Conservation (phyloP, 2,329 filamentous ascomycete genomes). For the Monosporascus sp. region DNA sequence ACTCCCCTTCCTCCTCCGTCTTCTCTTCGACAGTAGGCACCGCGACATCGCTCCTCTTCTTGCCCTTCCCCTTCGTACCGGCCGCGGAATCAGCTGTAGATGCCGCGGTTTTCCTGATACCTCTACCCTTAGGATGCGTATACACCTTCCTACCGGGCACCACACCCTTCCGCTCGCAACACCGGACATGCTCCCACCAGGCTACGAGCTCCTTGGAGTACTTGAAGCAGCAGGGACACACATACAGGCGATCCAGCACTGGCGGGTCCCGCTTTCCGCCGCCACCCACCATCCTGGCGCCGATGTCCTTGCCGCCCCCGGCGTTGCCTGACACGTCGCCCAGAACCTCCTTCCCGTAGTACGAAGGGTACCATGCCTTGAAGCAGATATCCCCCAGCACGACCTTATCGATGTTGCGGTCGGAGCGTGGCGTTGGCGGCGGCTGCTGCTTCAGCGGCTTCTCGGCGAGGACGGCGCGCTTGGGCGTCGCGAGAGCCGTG, state of each 20-base stretch:
- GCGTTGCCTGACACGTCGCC: slow-evolving; percentile 39
- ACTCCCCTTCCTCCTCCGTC: slow-evolving; percentile 62
- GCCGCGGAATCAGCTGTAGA: slow-evolving; percentile 24
- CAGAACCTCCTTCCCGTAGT: slow-evolving; percentile 71
- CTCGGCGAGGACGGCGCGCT: slow-evolving; percentile 16
- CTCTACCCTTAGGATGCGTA: slow-evolving; percentile 46
- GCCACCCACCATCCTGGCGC: slow-evolving; percentile 21
- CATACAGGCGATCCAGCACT: slow-evolving; percentile 67
- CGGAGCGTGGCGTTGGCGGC: slow-evolving; percentile 37
- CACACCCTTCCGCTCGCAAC: slow-evolving; percentile 47
- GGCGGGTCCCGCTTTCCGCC: slow-evolving; percentile 30
- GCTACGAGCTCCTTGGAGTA: slow-evolving; percentile 65
- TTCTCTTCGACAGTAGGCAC: slow-evolving; percentile 34
- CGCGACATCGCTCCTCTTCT: slow-evolving; percentile 21
- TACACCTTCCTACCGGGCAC: slow-evolving; percentile 73
- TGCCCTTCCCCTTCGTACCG: slow-evolving; percentile 33
- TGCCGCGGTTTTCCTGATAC: slow-evolving; percentile 33
- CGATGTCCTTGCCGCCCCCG: slow-evolving; percentile 26
- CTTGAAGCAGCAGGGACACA: slow-evolving; percentile 92
- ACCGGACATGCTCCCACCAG: slow-evolving; percentile 54
- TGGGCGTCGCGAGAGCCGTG: slow-evolving; percentile 22
- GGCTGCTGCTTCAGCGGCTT: slow-evolving; percentile 12
- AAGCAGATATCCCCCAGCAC: slow-evolving; percentile 81
- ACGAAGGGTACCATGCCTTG: slow-evolving; percentile 88
- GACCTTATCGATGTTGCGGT: slow-evolving; percentile 81